Percentiles rank a stretch among this genome's conserved stretches.
phyloP scores from a whole-genome alignment of 2,329 filamentous ascomycete genomes.

The Xylariaceae sp. region DNA sequence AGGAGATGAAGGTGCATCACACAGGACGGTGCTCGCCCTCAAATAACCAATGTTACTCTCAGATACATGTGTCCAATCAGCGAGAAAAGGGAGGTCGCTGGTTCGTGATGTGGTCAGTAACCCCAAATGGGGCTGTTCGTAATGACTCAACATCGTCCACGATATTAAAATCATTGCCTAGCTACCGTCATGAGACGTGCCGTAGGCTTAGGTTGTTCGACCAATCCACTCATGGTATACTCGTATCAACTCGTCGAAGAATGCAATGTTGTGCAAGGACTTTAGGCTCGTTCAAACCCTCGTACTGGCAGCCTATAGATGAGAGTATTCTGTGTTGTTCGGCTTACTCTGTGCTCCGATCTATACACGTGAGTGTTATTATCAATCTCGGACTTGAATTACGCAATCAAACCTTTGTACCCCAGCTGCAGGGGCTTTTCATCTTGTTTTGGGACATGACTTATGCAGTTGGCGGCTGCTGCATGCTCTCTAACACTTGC shows the following conservation, averaged over 20 bases:
- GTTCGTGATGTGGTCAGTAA: neutral
- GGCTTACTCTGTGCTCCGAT: neutral
- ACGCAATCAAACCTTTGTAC: neutral
- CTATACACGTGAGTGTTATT: too few species aligned
- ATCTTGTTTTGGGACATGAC: neutral
- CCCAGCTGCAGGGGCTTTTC: slow-evolving; percentile 7
- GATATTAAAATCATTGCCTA: neutral
- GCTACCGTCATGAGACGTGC: neutral
- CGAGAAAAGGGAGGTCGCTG: neutral
- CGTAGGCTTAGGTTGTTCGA: neutral
- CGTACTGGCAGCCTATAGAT: neutral
- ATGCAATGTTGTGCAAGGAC: neutral
- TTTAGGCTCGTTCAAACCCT: slow-evolving; percentile 5
- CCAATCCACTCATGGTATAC: neutral
- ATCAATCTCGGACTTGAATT: too few species aligned
- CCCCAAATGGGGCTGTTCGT: neutral
- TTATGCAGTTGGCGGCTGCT: slow-evolving; percentile 6
- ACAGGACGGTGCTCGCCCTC: neutral
- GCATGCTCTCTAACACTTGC: slow-evolving; percentile 3
- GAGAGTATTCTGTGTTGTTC: neutral
- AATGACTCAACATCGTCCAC: neutral
- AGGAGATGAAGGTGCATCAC: neutral
- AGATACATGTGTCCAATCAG: neutral
- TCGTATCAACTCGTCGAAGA: neutral
- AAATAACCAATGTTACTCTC: neutral